Conservation (phyloP, 768 basidiomycete species). For the Kondoa malvinella region DNA sequence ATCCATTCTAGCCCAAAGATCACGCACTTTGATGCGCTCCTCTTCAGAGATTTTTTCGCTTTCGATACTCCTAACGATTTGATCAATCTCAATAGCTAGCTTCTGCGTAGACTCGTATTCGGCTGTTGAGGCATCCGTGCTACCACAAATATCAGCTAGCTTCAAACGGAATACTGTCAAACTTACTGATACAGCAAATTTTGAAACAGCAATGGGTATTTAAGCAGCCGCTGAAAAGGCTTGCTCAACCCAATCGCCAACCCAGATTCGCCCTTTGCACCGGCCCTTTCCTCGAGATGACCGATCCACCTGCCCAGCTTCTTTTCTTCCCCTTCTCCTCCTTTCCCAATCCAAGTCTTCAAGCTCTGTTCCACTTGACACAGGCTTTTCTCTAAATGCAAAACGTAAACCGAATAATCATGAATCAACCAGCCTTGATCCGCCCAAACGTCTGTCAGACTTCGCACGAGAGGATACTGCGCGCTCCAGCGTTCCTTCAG, state of each 20-base stretch:
- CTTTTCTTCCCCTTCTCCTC: slow-evolving; percentile 61
- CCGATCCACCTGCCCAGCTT: slow-evolving; percentile 65
- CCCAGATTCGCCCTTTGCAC: slow-evolving; percentile 79
- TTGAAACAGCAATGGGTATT: slow-evolving; percentile 87
- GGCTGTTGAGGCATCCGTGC: slow-evolving; percentile 84
- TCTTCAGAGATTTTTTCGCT: slow-evolving; percentile 96
- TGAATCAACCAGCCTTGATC: slow-evolving; percentile 48
- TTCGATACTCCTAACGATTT: slow-evolving; percentile 87
- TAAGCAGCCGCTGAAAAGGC: slow-evolving; percentile 88
- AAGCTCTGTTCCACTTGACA: slow-evolving; percentile 64
- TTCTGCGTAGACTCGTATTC: slow-evolving; percentile 57
- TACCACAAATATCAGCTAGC: slow-evolving; percentile 15
- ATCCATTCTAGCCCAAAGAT: slow-evolving; percentile 89
- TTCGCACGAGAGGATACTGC: slow-evolving; percentile 42
- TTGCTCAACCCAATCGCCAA: slow-evolving; percentile 89
- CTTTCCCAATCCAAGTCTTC: slow-evolving; percentile 23
- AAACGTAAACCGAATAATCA: slow-evolving; percentile 81
- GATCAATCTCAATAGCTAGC: slow-evolving; percentile 95
- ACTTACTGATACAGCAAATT: slow-evolving; percentile 15
- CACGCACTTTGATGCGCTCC: slow-evolving; percentile 67
- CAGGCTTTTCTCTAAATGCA: slow-evolving; percentile 81
- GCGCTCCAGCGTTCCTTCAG: slow-evolving; percentile 82
- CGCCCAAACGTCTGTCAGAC: slow-evolving; percentile 23
- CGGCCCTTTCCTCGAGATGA: slow-evolving; percentile 59
- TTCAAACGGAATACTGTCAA: neutral